These are phyloP conservation scores for Penicillium subrubescens DNA, from an alignment of 495 filamentous ascomycete species.

Conservation along the genomic window DNA sequence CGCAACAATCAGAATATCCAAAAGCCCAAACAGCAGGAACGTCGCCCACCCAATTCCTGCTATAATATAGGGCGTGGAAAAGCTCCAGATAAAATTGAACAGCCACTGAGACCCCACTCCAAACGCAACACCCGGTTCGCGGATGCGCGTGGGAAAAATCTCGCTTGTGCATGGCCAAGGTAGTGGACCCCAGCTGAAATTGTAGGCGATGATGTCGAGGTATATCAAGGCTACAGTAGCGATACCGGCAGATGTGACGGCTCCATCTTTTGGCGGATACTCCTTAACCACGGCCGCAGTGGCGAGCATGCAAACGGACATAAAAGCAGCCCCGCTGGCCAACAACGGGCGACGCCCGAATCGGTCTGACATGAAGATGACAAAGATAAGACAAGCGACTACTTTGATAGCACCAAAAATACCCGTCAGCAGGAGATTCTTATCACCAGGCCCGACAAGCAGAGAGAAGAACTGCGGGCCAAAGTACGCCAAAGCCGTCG, in stretches of 20 bases:
- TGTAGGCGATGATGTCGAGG: constrained; percentile 49
- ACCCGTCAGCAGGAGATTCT: constrained; percentile 48
- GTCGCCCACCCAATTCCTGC: constrained; percentile 50
- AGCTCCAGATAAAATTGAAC: constrained; percentile 56
- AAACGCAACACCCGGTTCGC: constrained; percentile 51
- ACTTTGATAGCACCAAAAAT: constrained; percentile 57
- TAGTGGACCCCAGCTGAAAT: constrained; percentile 44
- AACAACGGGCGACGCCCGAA: constrained; percentile 57
- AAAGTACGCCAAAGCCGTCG: constrained; percentile 56
- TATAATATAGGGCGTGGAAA: constrained; percentile 55
- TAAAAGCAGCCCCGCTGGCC: constrained; percentile 50
- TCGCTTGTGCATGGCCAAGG: constrained; percentile 44
- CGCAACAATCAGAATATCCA: constrained; percentile 40
- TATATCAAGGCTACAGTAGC: constrained; percentile 53
- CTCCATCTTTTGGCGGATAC: constrained; percentile 40
- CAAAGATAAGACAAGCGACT: constrained; percentile 48
- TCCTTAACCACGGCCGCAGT: constrained; percentile 57
- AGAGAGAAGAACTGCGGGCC: constrained; percentile 59
- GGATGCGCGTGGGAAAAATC: constrained; percentile 53
- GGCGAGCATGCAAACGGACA: constrained; percentile 57
- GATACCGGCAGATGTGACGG: constrained; percentile 46
- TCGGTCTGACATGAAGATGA: constrained; percentile 57
- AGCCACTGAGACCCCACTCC: constrained; percentile 55
- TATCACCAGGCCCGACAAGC: constrained; percentile 46
- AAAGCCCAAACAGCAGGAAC: constrained; percentile 50